A percentile compares a stretch with the other conserved stretches of the same genome.
Conservation (phyloP, 192 early-diverging fungal genomes). For the Rhizophlyctis rosea region DNA sequence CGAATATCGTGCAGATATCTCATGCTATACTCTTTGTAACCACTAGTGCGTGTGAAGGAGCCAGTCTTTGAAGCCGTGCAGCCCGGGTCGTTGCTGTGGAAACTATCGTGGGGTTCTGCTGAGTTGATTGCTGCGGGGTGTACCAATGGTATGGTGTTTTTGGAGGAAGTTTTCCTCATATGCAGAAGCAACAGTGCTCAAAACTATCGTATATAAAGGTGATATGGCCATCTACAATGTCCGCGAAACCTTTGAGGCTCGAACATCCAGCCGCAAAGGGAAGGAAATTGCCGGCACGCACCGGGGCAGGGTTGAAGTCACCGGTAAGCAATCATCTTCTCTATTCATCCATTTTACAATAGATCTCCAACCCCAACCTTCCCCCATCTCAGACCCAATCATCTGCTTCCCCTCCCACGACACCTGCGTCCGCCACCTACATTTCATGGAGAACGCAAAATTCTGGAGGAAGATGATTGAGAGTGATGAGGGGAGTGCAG, state of each 20-base stretch:
- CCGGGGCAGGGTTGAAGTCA: too few species aligned
- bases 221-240: neutral
- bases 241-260: neutral
- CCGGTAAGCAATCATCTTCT: too few species aligned
- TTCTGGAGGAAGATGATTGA: neutral
- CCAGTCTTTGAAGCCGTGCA: conserved; percentile 16
- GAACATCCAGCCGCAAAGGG: neutral
- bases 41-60: conserved; percentile 10
- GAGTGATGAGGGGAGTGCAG: conserved; percentile 9
- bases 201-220: too few species aligned
- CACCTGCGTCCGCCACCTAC: conserved; percentile 10
- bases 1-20: neutral
- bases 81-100: conserved; percentile 26
- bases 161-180: too few species aligned
- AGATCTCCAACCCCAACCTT: neutral
- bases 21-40: neutral
- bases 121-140: conserved; percentile 31
- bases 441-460: neutral
- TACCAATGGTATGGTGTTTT: conserved; percentile 6
- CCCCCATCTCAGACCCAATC: conserved; percentile 18
- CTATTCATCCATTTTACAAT: neutral
- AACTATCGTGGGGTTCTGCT: conserved; percentile 25
- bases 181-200: too few species aligned
- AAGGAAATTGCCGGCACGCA: too few species aligned
- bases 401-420: conserved; percentile 32